Conservation (phyloP, 2,329 filamentous ascomycete species). For the Monilinia vaccinii-corymbosi region DNA sequence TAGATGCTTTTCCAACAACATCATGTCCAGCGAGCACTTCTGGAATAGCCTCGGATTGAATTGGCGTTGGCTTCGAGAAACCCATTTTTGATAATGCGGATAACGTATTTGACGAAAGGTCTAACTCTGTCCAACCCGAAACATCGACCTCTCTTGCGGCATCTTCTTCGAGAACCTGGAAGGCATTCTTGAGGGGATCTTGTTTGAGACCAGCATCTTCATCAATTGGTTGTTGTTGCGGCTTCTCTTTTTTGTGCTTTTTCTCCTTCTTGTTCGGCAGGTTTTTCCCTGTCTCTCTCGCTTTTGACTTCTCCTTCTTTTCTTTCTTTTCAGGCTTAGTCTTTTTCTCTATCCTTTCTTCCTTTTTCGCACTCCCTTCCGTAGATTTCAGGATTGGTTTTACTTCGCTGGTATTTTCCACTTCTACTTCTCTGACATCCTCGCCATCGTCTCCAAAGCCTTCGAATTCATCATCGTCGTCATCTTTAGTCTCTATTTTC, state of each 20-base stretch:
- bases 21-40: conserved; percentile 76
- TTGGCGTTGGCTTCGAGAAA: conserved; percentile 71
- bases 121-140: conserved; percentile 67
- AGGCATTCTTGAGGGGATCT: conserved; percentile 23
- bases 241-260: conserved; percentile 22
- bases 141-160: conserved; percentile 59
- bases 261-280: conserved; percentile 22
- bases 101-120: conserved; percentile 63
- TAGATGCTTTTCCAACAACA: conserved; percentile 91
- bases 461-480: conserved; percentile 50
- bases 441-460: conserved; percentile 32
- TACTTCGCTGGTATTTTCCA: conserved; percentile 23
- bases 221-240: conserved; percentile 23
- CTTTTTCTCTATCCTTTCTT: conserved; percentile 9
- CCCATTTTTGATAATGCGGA: conserved; percentile 69
- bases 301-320: conserved; percentile 8
- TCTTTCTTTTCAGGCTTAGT: conserved; percentile 14
- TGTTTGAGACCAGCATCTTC: conserved; percentile 18
- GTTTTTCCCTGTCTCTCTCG: conserved; percentile 19
- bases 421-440: conserved; percentile 30
- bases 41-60: conserved; percentile 74
- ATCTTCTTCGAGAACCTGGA: conserved; percentile 40
- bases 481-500: conserved; percentile 29
- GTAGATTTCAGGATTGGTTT: conserved; percentile 19
- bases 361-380: background rate